Evolutionary conservation across 805 yeast species (phyloP), one percentile per base, ranked within the genome.

Genomic region (Yamadazyma nakazawae): DNA sequence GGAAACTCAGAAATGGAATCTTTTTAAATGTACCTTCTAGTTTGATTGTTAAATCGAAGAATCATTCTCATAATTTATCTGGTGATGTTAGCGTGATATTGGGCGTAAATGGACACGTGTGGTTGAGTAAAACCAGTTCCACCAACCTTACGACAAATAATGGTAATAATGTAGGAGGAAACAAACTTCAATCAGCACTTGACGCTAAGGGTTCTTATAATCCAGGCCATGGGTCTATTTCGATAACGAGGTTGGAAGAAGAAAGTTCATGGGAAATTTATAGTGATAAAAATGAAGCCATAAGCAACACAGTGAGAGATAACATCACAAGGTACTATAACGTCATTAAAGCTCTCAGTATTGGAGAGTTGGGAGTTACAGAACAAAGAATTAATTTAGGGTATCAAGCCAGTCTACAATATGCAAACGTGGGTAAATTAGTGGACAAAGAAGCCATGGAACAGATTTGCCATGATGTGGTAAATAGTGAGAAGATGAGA

Each of bases 251-350:
- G 55, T 69, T 94, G 40, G 97, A 91, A 62, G 94, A 88, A 63
- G 97, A 91, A 59, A 84, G 95, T 25, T 85, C 97, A 1, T 84
- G 95, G 94, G 96, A 91, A 61, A 92, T 94, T 35, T 94, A 94
- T 68, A 83, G 92, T 43, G 98, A 95, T 66, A 78, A 79, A 49
- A 95, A 94, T 61, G 96, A 89, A 52, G 58, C 66, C n/a, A 82
- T 94, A 17, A 70, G 86, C 5, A 66, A 74, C 25, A 71, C 78
- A 14, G 74, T 81, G 14, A 79, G 92, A 54, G 79, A 77, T 50
- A 85, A 89, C 7, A 91, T 94, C 28, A 78, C 95, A 2, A 75
- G 98, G 51, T 94, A 94, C 64, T 79, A 85, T 43, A 89, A 89
- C 63, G 91, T 94, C 53, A 74, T 94, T 43, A 79, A 80, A 58